A percentile compares a stretch with the other conserved stretches of the same genome.
Evolutionary conservation across 129 eudicot species (phyloP).

Genomic region (Mikania micrantha): DNA sequence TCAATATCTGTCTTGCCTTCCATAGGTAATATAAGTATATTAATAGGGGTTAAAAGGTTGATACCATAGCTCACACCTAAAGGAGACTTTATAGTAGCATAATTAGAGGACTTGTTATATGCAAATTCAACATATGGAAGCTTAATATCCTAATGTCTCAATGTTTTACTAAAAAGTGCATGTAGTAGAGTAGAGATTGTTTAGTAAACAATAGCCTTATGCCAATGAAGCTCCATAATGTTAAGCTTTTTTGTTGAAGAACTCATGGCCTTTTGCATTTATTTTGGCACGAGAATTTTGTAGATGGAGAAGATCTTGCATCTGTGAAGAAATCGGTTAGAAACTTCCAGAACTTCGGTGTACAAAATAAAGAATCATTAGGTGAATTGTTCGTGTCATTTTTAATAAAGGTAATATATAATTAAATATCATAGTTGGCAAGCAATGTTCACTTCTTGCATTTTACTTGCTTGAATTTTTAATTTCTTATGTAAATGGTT

Average conservation of each 20-base stretch:
- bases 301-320: slow-evolving; percentile 67
- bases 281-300: not conserved
- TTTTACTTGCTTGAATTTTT: not conserved
- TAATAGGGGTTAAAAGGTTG: no score
- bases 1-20: no score
- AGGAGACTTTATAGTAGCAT: no score
- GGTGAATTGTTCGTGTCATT: slow-evolving; percentile 72
- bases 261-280: not conserved
- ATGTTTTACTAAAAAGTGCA: no score
- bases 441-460: not conserved
- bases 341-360: slow-evolving; percentile 52
- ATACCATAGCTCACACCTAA: no score
- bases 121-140: no score
- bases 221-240: no score
- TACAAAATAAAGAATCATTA: slow-evolving; percentile 58
- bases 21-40: no score
- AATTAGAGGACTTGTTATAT: no score
- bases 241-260: not conserved
- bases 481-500: not conserved
- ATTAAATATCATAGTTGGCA: not conserved
- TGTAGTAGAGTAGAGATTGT: no score
- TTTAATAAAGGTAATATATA: slow-evolving; percentile 55
- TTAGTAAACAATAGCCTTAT: no score
- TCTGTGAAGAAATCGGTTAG: slow-evolving; percentile 41
- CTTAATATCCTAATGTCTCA: no score